These are phyloP conservation scores for Urochloa ruziziensis DNA, from an alignment of 176 grass and related monocot species.

Conservation along the genomic window DNA sequence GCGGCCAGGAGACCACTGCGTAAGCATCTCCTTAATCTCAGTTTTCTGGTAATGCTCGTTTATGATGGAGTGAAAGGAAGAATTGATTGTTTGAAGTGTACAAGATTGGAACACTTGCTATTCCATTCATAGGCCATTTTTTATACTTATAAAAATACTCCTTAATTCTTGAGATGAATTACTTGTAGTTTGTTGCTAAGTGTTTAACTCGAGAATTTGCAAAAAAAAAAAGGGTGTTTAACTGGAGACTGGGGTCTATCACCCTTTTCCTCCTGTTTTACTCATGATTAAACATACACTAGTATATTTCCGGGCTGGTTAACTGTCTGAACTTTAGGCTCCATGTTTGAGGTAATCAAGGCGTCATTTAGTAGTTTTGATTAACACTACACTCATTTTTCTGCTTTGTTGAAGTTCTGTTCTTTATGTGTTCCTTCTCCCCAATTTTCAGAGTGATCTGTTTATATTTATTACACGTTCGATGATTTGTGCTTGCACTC, in stretches of 20 bases:
- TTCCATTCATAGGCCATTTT: background rate
- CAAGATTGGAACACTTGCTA: background rate
- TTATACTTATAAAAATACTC: background rate
- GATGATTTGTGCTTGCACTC: background rate
- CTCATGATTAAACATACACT: background rate
- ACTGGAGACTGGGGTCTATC: background rate
- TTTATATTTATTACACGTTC: background rate
- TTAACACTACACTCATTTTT: background rate
- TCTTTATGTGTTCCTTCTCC: background rate
- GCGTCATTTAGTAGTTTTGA: background rate
- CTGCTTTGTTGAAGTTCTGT: background rate
- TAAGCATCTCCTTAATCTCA: conserved; percentile 41
- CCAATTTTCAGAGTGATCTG: background rate
- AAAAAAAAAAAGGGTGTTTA: no score
- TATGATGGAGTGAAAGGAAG: background rate
- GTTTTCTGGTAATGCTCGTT: background rate
- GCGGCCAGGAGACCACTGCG: conserved; percentile 86
- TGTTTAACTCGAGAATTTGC: conserved; percentile 1
- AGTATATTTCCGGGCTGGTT: background rate
- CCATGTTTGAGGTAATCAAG: background rate
- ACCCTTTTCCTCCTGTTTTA: background rate
- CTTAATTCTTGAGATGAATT: background rate
- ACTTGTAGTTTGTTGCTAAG: background rate
- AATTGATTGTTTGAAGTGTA: background rate
- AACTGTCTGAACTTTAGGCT: background rate